Evolutionary conservation across 768 basidiomycete genomes (phyloP), one percentile per base, ranked within the genome.

Genomic region (Tylopilus plumbeoviolaceoides): DNA sequence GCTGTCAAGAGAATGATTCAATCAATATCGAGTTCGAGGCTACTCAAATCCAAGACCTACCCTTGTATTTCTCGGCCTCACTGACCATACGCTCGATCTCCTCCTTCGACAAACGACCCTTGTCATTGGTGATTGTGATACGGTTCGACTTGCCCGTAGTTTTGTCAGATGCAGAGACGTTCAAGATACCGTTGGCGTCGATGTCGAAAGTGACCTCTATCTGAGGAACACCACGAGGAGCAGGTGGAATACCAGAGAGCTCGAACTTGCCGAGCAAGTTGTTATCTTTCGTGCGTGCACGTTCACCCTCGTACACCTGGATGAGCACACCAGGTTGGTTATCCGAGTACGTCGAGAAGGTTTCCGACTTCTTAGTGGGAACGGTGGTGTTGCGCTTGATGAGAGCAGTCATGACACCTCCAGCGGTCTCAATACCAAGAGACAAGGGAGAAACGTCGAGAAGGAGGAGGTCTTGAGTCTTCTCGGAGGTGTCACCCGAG

Each of bases 311-410:
- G 75, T 84, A 97, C 35, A 98, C 95, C 70, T 97, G 94, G 72
- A 98, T 97, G 66, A 97, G 84, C 43, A 98, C 95, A 79, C 94
- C 93, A 51, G 95, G 94, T 71, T 98, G 94, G 78, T 98, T 97
- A 79, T 97, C 95, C 59, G 94, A 86, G 79, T 95, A 95, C 18
- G 95, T 98, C 36, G 95, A 98, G 84, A 98, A 97, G 66, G 88
- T 91, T 77, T 98, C 93, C 8, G 95, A 94, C 78, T 97, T 98
- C 78, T 95, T 97, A 63, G 95, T 97, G 25, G 95, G 95, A 60
- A 98, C 91, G 46, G 93, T 97, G 59, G 95, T 98, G 81, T 98
- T 95, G 81, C 95, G 88, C 55, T 91, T 81, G 64, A 98, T 98
- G 70, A 98, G 87, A 44, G 93, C 83, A 27, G 95, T 98, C 91